Evolutionary conservation across 2,329 filamentous ascomycete species (phyloP).

Genomic region (Triangularia verruculosa): DNA sequence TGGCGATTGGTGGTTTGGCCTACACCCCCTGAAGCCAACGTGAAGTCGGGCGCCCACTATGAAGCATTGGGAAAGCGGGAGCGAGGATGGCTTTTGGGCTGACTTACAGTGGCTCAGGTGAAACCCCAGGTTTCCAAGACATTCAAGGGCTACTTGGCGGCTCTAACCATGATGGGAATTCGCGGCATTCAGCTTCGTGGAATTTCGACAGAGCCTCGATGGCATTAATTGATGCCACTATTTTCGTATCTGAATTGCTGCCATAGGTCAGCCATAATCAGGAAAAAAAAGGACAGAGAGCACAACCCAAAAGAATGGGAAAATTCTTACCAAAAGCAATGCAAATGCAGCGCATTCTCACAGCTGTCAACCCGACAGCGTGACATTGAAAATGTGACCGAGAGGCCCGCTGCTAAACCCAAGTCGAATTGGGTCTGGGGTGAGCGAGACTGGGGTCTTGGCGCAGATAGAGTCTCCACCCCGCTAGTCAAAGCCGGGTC

Average conservation of each 20-base stretch:
- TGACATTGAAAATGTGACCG: not conserved
- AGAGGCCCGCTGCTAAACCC: not conserved
- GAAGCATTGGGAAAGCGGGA: not conserved
- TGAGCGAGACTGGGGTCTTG: not conserved
- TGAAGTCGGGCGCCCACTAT: not conserved
- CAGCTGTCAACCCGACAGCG: slow-evolving; percentile 1
- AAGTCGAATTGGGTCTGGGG: not conserved
- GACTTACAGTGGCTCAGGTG: too few species aligned
- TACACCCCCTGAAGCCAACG: not conserved
- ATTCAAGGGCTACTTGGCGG: not conserved
- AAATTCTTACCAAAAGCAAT: not conserved
- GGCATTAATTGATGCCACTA: not conserved
- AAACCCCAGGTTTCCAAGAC: not conserved
- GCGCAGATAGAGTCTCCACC: not conserved
- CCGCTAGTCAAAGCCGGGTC: slow-evolving; percentile 1
- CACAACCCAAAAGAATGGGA: not conserved
- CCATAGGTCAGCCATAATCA: not conserved
- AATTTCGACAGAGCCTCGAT: not conserved
- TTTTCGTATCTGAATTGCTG: not conserved
- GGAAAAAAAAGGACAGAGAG: not conserved
- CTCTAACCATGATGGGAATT: not conserved
- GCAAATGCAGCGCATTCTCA: not conserved
- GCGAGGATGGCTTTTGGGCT: not conserved
- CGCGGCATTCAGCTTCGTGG: not conserved
- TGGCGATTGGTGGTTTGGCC: not conserved